Conservation (phyloP, 805 yeast species). For the Komagataella kurtzmanii region DNA sequence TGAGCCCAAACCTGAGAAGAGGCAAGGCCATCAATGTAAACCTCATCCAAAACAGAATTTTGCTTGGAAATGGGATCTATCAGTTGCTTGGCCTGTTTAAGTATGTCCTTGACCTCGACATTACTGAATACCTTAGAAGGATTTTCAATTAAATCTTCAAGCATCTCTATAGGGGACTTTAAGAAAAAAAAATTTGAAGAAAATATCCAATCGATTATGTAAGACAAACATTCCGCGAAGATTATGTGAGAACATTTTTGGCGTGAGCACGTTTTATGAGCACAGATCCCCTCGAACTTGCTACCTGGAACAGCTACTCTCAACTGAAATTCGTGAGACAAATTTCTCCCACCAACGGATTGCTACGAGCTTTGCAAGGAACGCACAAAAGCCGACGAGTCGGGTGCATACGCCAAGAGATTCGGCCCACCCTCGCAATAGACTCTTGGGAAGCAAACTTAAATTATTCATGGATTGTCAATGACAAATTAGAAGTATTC, state of each 20-base stretch:
- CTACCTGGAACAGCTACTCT: background rate
- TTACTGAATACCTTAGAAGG: background rate
- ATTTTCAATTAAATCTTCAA: background rate
- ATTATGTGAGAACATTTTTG: background rate
- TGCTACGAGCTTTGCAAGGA: too few species aligned
- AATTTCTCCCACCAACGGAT: too few species aligned
- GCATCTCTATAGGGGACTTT: background rate
- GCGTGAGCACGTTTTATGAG: background rate
- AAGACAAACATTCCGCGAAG: background rate
- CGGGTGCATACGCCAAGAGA: too few species aligned
- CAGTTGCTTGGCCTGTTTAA: conserved; percentile 27
- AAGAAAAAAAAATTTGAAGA: background rate
- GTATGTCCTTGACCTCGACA: conserved; percentile 6
- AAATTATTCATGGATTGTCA: too few species aligned
- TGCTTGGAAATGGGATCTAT: conserved; percentile 38
- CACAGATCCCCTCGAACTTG: background rate
- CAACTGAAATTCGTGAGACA: too few species aligned
- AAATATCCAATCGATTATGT: background rate
- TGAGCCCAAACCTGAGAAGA: conserved; percentile 92
- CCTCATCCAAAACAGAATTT: conserved; percentile 61
- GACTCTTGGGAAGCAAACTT: too few species aligned
- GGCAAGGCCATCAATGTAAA: conserved; percentile 76
- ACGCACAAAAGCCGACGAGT: too few species aligned
- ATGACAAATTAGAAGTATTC: too few species aligned
- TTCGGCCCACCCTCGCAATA: too few species aligned